Conservation (phyloP, 1,139 yeast species). For the Candida sojae region DNA sequence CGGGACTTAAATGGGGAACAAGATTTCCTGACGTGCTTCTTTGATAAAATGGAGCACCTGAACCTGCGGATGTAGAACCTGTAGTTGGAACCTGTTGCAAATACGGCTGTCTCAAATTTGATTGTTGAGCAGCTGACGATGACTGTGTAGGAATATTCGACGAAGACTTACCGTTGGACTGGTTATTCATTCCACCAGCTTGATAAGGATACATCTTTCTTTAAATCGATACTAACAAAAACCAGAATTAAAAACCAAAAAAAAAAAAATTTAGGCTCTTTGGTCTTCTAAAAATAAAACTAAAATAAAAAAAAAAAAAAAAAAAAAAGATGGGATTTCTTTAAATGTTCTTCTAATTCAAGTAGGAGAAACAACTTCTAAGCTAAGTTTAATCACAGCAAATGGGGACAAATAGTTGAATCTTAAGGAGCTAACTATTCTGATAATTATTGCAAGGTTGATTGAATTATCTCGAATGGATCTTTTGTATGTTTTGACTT, state of each 20-base stretch:
- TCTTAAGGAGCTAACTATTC: too few relatives aligned
- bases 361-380: too few relatives aligned
- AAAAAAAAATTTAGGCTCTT: neutral
- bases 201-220: constrained; percentile 14
- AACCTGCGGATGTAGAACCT: neutral
- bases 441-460: too few relatives aligned
- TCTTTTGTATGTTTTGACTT: too few relatives aligned
- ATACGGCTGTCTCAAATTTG: constrained; percentile 5
- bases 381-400: too few relatives aligned
- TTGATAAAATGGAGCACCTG: constrained; percentile 1
- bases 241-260: neutral
- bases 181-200: constrained; percentile 6
- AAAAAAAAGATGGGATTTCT: too few relatives aligned
- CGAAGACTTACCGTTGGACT: constrained; percentile 6
- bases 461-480: too few relatives aligned
- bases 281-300: too few relatives aligned
- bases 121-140: constrained; percentile 8
- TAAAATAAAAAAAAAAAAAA: too few relatives aligned
- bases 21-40: constrained; percentile 6
- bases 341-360: too few relatives aligned
- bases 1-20: constrained; percentile 13
- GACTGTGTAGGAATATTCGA: neutral
- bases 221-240: neutral
- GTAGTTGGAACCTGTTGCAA: constrained; percentile 7
- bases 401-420: too few relatives aligned